Evolutionary conservation across 257 asterid species (phyloP).

Genomic region (Primulina eburnea): DNA sequence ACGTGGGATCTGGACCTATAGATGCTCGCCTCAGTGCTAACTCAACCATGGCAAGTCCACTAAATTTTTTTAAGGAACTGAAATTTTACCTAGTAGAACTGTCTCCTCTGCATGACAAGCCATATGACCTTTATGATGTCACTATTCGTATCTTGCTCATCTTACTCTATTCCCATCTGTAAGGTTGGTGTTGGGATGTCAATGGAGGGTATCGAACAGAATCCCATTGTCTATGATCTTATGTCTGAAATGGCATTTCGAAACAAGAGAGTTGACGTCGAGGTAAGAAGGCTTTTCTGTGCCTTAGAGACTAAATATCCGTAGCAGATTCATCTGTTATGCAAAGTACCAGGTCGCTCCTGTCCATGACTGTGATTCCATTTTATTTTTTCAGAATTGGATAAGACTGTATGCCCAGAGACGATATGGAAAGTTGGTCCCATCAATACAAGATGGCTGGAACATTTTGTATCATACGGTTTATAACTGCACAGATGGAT

Average conservation of each 20-base stretch:
- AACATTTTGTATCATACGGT: slow-evolving; percentile 61
- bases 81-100: not conserved
- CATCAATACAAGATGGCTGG: slow-evolving; percentile 73
- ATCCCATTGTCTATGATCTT: slow-evolving; percentile 75
- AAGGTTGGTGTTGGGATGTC: slow-evolving; percentile 96
- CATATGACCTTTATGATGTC: not conserved
- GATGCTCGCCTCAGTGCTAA: slow-evolving; percentile 74
- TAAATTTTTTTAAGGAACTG: not conserved
- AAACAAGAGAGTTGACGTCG: slow-evolving; percentile 44
- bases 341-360: not conserved
- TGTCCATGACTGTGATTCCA: not conserved
- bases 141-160: slow-evolving; percentile 10
- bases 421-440: slow-evolving; percentile 62
- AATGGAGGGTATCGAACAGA: slow-evolving; percentile 93
- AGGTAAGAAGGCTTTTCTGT: slow-evolving; percentile 38
- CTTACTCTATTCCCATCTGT: slow-evolving; percentile 9
- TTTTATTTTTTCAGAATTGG: slow-evolving; percentile 55
- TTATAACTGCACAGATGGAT: slow-evolving; percentile 85
- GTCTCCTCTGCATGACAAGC: not conserved
- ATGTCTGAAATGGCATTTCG: slow-evolving; percentile 92
- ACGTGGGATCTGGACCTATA: slow-evolving; percentile 75
- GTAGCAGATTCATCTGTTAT: not conserved
- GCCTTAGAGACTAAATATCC: not conserved
- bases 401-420: slow-evolving; percentile 50
- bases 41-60: slow-evolving; percentile 73